A percentile compares a stretch with the other conserved stretches of the same genome.
These are phyloP conservation scores for Plasmodium vinckei DNA, from an alignment of 169 alveolate species.

Conservation along the genomic window DNA sequence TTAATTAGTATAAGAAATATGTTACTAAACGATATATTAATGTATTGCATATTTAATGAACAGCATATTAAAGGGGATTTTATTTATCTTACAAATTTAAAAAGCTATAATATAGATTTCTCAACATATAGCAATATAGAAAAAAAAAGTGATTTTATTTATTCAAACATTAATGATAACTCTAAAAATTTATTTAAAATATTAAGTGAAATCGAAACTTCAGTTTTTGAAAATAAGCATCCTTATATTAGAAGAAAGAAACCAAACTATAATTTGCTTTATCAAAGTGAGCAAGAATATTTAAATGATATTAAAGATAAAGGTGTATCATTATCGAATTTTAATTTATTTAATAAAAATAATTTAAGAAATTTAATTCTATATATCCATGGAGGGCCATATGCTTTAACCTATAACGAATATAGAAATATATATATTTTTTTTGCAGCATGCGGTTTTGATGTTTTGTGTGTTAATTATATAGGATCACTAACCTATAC, in stretches of 20 bases:
- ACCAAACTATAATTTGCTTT: conserved; percentile 48
- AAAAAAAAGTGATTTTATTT: conserved; percentile 22
- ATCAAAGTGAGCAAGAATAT: conserved; percentile 20
- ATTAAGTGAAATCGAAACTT: conserved; percentile 59
- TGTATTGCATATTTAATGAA: conserved; percentile 58
- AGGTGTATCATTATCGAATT: conserved; percentile 41
- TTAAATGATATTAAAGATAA: conserved; percentile 25
- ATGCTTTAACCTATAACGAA: conserved; percentile 26
- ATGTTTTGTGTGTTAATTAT: conserved; percentile 55
- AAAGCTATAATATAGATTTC: conserved; percentile 53
- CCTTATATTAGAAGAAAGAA: conserved; percentile 73
- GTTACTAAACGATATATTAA: conserved; percentile 59
- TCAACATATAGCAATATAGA: conserved; percentile 19
- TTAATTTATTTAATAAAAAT: conserved; percentile 67
- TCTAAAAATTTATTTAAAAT: conserved; percentile 50
- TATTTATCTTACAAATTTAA: conserved; percentile 40
- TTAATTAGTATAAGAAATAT: conserved; percentile 58
- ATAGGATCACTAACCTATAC: conserved; percentile 37
- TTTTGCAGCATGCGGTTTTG: conserved; percentile 75
- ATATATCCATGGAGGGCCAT: conserved; percentile 77
- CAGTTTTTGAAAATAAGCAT: conserved; percentile 50
- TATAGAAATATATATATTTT: conserved; percentile 34
- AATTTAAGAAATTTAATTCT: conserved; percentile 58
- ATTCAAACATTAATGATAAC: conserved; percentile 34
- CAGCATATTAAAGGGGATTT: conserved; percentile 38